Evolutionary conservation across 352 stramenopile species (phyloP).

Genomic region (Phytopythium oedochilum): DNA sequence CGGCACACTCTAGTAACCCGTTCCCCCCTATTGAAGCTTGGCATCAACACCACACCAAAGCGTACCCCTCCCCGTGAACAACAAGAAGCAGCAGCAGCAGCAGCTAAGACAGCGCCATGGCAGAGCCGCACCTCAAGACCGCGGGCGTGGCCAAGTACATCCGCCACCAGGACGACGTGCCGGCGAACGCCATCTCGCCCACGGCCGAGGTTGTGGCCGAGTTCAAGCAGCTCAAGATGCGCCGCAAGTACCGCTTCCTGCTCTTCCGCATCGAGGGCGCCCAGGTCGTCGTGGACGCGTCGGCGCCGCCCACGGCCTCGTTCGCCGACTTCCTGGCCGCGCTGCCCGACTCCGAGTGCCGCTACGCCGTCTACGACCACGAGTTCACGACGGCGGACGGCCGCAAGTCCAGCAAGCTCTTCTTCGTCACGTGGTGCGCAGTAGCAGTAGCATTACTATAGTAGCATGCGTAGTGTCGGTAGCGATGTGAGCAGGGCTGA

Average conservation of each 20-base stretch:
- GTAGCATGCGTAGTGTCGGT: no score
- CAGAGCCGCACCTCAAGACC: conserved; percentile 85
- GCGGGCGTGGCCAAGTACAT: conserved; percentile 73
- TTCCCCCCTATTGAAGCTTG: background rate
- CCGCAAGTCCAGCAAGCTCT: conserved; percentile 85
- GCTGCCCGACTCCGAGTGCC: conserved; percentile 78
- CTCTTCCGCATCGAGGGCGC: conserved; percentile 79
- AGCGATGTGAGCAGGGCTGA: no score
- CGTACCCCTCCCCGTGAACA: no score
- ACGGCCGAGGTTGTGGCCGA: conserved; percentile 48
- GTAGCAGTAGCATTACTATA: no score
- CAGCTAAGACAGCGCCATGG: no score
- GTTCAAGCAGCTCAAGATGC: conserved; percentile 89
- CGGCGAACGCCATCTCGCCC: conserved; percentile 65
- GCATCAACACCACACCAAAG: background rate
- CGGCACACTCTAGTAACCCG: background rate
- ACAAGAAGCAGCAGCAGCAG: no score
- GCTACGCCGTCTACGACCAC: conserved; percentile 88
- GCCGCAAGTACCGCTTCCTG: conserved; percentile 80
- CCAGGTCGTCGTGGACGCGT: conserved; percentile 58
- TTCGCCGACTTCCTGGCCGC: conserved; percentile 51
- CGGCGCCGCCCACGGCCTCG: conserved; percentile 37
- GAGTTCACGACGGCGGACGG: conserved; percentile 72
- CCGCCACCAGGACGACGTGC: conserved; percentile 69
- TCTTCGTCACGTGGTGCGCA: conserved; percentile 82